Base-by-base conservation (phyloP, 1,139 yeast species). In the Fermentozyma sake region DNA sequence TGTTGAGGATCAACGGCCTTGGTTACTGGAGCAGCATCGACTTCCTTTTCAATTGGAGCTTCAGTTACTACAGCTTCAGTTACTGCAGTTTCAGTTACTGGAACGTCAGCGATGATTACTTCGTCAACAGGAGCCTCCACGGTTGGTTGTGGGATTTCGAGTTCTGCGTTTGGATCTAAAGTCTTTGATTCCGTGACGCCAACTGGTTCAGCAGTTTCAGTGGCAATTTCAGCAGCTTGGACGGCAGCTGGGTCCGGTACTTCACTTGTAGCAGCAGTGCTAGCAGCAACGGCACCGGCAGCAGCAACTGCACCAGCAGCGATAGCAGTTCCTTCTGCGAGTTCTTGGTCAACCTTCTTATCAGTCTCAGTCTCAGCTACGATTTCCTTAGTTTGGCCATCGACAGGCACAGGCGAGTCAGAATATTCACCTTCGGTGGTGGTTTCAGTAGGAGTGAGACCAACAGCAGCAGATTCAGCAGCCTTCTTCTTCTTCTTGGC, bases 401-500 rank as follows among this genome's bases (percentile, higher is more conserved):
- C 32, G n/a, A 16, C 24, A 12, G 29, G 30, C 13, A 21, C 29
- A 9, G 16, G 24, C 20, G 20, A 24, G 11, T 16, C 20, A 24
- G 61, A 14, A 52, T 35, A 20, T n/a, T n/a, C n/a, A n/a, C 26
- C 29, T 12, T 31, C 39, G 26, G 37, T 25, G 12, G 27, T 20
- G 22, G 32, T 21, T 27, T 31, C 36, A 12, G 39, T 30, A 26
- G 32, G 27, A n/a, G n/a, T n/a, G n/a, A n/a, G n/a, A n/a, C n/a
- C n/a, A n/a, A n/a, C n/a, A 14, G 38, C 30, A 14, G 28, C 30
- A 18, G 30, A 43, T n/a, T 35, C 43, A 16, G 37, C 43, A 12
- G 23, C 30, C 23, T 26, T 23, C 23, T 33, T 31, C 58, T 65
- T 65, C 59, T 62, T 64, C 47, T 61, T 65, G 30, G 63, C 64